phyloP scores from a whole-genome alignment of 306 rosid genomes.

The Prunus dulcis region DNA sequence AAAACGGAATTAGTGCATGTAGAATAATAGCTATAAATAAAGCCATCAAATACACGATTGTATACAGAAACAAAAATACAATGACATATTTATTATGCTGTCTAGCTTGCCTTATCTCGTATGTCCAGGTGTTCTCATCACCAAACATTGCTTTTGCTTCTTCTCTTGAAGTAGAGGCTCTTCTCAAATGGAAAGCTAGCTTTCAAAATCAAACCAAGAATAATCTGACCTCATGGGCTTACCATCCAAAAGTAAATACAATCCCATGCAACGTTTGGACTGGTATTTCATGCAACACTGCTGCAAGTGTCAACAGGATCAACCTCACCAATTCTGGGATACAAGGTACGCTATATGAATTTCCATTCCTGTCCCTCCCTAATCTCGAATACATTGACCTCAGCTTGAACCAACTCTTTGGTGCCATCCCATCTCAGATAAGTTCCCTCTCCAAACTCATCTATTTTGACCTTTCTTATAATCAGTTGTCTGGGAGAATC shows the following conservation, averaged over 20 bases:
- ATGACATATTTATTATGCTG: neutral
- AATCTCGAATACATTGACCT: conserved; percentile 23
- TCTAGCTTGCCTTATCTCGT: neutral
- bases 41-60: no score
- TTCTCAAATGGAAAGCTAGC: conserved; percentile 12
- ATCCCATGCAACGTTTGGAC: conserved; percentile 20
- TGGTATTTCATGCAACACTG: conserved; percentile 22
- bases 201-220: neutral
- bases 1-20: no score
- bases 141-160: neutral
- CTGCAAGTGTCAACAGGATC: conserved; percentile 8
- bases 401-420: conserved; percentile 10
- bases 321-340: conserved; percentile 18
- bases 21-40: no score
- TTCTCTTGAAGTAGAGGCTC: neutral
- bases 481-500: conserved; percentile 18
- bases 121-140: neutral
- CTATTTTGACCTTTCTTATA: conserved; percentile 17
- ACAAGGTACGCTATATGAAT: conserved; percentile 24
- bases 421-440: conserved; percentile 18
- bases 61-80: neutral
- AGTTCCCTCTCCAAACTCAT: conserved; percentile 15
- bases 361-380: conserved; percentile 15
- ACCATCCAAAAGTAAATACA: neutral
- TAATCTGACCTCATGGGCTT: neutral